phyloP scores from a whole-genome alignment of 192 early-diverging fungal species.

The Funneliformis geosporum region DNA sequence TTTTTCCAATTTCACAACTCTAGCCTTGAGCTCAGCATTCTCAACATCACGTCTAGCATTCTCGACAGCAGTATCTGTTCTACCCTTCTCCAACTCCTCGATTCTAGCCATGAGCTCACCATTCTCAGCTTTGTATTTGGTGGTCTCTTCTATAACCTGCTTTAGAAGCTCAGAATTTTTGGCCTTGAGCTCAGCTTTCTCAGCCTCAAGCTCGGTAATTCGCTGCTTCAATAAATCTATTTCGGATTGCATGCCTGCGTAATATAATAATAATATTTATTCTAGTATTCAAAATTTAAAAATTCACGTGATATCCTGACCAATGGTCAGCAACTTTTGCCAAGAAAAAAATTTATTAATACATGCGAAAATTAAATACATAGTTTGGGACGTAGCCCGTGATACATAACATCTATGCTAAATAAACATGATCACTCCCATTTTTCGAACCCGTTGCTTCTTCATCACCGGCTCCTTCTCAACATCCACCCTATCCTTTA shows the following conservation, averaged over 20 bases:
- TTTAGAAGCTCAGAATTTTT: too few species aligned
- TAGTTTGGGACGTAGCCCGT: too few species aligned
- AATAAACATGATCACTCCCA: too few species aligned
- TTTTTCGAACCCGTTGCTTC: too few species aligned
- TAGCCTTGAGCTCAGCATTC: not conserved
- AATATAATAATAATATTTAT: slow-evolving; percentile 16
- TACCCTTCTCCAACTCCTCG: not conserved
- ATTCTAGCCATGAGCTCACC: not conserved
- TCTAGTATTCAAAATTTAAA: not conserved
- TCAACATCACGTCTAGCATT: too few species aligned
- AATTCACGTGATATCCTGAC: not conserved
- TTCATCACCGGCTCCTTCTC: too few species aligned
- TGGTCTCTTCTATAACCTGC: not conserved
- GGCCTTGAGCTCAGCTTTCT: not conserved
- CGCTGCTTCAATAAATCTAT: slow-evolving; percentile 18
- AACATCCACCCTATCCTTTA: too few species aligned
- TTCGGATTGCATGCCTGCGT: slow-evolving; percentile 1
- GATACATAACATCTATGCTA: too few species aligned
- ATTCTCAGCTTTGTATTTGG: not conserved
- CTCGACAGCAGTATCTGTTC: not conserved
- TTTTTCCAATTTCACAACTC: not conserved
- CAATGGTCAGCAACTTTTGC: too few species aligned
- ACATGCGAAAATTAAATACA: too few species aligned
- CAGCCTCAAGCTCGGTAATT: not conserved
- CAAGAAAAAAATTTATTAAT: too few species aligned